Conservation (phyloP, 257 asterid species). For the Solanum clarkiae region DNA sequence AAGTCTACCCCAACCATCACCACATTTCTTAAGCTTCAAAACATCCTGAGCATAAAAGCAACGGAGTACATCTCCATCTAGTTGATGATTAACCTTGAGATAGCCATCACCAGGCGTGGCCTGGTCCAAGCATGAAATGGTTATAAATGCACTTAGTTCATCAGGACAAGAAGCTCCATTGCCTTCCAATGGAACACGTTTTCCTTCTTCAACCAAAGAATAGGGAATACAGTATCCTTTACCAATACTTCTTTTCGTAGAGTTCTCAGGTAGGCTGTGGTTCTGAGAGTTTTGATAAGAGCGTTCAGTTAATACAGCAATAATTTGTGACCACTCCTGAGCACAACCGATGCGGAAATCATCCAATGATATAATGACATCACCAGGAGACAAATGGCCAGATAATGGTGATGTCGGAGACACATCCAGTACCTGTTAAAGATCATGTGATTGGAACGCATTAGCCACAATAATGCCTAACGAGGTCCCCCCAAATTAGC, state of each 20-base stretch:
- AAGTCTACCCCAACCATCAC: constrained; percentile 11
- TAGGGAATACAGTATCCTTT: constrained; percentile 67
- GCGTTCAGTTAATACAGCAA: constrained; percentile 26
- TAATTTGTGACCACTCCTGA: constrained; percentile 52
- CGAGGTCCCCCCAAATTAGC: constrained; percentile 2
- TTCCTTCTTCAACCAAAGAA: constrained; percentile 34
- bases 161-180: constrained; percentile 41
- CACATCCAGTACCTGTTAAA: constrained; percentile 61
- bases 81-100: constrained; percentile 8
- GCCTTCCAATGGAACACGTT: constrained; percentile 19
- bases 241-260: constrained; percentile 1
- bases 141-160: constrained; percentile 48
- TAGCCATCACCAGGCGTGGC: constrained; percentile 7
- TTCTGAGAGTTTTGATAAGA: constrained; percentile 5
- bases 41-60: constrained; percentile 76
- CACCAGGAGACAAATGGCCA: constrained; percentile 49
- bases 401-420: constrained; percentile 54
- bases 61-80: constrained; percentile 13
- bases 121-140: constrained; percentile 30
- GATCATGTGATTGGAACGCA: not conserved
- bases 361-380: constrained; percentile 49
- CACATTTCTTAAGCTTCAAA: constrained; percentile 52
- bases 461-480: constrained; percentile 2
- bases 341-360: constrained; percentile 32
- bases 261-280: constrained; percentile 14